Evolutionary conservation across 2,329 filamentous ascomycete genomes (phyloP).

Genomic region (Penicillium olsonii): DNA sequence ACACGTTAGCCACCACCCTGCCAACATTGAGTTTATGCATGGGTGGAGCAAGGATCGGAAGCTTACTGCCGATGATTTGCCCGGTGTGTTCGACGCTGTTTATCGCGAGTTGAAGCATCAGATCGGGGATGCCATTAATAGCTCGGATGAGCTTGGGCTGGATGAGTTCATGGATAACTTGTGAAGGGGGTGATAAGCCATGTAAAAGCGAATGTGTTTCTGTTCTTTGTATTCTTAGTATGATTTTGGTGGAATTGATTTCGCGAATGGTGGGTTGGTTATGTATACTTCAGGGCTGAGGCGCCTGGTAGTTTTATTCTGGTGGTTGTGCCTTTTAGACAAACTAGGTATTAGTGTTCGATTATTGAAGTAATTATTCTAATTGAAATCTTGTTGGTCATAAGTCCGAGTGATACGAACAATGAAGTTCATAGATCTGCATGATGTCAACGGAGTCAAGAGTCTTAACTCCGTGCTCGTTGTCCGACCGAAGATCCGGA

Average conservation of each 20-base stretch:
- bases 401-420: too few relatives aligned
- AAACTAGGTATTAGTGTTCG: too few relatives aligned
- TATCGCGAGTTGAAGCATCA: conserved; percentile 18
- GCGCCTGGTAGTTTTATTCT: too few relatives aligned
- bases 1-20: conserved; percentile 5
- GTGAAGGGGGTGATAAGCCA: background rate
- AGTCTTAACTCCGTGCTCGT: conserved; percentile 5
- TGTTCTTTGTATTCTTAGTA: background rate
- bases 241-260: background rate
- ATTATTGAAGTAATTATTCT: too few relatives aligned
- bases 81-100: conserved; percentile 20
- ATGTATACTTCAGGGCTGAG: background rate
- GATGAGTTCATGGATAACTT: background rate
- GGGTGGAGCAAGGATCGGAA: conserved; percentile 14
- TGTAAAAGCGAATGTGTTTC: background rate
- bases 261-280: background rate
- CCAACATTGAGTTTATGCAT: conserved; percentile 18
- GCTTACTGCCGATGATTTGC: conserved; percentile 17
- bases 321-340: too few relatives aligned
- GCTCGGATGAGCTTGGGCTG: conserved; percentile 33
- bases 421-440: background rate
- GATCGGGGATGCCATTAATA: conserved; percentile 25
- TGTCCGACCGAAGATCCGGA: conserved; percentile 1
- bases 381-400: too few relatives aligned
- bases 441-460: background rate